These are phyloP conservation scores for Termitomyces sp. DNA, from an alignment of 768 basidiomycete genomes.

Conservation along the genomic window DNA sequence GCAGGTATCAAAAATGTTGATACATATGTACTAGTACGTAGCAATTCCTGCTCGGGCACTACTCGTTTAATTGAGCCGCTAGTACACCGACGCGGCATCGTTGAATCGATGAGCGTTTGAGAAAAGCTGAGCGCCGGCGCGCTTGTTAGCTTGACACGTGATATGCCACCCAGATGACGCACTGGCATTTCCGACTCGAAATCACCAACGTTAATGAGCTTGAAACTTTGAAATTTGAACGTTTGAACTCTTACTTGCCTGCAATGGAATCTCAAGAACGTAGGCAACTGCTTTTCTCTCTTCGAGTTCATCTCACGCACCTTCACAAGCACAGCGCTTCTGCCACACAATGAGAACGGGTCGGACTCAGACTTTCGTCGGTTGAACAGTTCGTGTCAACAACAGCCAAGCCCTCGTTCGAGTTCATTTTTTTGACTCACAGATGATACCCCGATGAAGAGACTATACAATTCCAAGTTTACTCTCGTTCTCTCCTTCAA, in stretches of 20 bases:
- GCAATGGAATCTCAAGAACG: not conserved
- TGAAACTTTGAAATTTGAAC: too few relatives aligned
- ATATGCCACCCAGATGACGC: too few relatives aligned
- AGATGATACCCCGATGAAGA: not conserved
- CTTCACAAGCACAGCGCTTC: not conserved
- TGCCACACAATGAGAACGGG: not conserved
- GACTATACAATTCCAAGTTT: constrained; percentile 2
- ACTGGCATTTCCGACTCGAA: too few relatives aligned
- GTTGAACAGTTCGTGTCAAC: not conserved
- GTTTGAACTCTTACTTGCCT: not conserved
- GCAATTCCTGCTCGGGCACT: too few relatives aligned
- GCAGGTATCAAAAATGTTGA: too few relatives aligned
- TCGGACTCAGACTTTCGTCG: not conserved
- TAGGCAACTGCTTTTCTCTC: not conserved
- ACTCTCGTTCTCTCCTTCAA: constrained; percentile 5
- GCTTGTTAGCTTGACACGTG: too few relatives aligned
- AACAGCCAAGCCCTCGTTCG: not conserved
- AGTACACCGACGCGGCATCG: too few relatives aligned
- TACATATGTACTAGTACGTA: too few relatives aligned
- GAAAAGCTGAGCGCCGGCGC: too few relatives aligned
- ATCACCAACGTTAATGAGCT: too few relatives aligned
- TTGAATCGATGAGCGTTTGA: too few relatives aligned
- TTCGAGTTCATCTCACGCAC: not conserved
- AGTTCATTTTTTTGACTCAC: not conserved
- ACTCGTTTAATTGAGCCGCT: too few relatives aligned